A percentile compares a stretch with the other conserved stretches of the same genome.
phyloP scores from a whole-genome alignment of 495 filamentous ascomycete genomes.

The Alectoria sarmentosa region DNA sequence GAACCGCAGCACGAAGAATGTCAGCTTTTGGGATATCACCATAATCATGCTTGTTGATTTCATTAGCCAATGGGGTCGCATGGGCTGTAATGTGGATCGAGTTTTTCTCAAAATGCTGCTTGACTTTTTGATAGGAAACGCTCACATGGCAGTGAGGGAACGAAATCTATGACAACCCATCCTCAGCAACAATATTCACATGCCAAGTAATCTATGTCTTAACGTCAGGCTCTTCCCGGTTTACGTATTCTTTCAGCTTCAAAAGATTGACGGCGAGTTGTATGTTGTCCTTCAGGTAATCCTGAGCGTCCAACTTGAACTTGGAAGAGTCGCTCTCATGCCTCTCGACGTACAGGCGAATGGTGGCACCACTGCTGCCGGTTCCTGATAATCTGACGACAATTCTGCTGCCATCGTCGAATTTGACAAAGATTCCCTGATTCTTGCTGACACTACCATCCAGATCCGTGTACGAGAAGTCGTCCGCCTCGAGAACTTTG shows the following conservation, averaged over 20 bases:
- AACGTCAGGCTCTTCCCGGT: conserved; percentile 80
- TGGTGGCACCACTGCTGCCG: conserved; percentile 89
- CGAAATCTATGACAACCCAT: neutral
- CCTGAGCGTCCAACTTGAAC: conserved; percentile 74
- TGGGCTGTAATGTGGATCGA: neutral
- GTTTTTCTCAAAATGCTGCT: neutral
- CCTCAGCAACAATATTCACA: neutral
- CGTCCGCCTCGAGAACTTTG: conserved; percentile 81
- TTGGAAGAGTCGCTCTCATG: conserved; percentile 70
- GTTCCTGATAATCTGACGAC: conserved; percentile 92
- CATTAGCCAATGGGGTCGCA: neutral
- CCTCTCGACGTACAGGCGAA: conserved; percentile 93
- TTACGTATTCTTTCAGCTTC: conserved; percentile 84
- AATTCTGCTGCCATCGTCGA: conserved; percentile 89
- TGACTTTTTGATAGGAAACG: neutral
- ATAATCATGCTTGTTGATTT: neutral
- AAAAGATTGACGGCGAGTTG: conserved; percentile 73
- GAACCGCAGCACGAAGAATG: too few relatives aligned
- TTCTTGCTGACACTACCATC: conserved; percentile 93
- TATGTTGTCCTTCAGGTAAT: conserved; percentile 89
- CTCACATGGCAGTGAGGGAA: neutral
- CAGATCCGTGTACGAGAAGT: conserved; percentile 96
- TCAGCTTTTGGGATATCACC: neutral
- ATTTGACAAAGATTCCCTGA: conserved; percentile 92
- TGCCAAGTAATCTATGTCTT: conserved; percentile 3